Base-by-base conservation (phyloP, 345 rosid species). In the Cardamine occulta region DNA sequence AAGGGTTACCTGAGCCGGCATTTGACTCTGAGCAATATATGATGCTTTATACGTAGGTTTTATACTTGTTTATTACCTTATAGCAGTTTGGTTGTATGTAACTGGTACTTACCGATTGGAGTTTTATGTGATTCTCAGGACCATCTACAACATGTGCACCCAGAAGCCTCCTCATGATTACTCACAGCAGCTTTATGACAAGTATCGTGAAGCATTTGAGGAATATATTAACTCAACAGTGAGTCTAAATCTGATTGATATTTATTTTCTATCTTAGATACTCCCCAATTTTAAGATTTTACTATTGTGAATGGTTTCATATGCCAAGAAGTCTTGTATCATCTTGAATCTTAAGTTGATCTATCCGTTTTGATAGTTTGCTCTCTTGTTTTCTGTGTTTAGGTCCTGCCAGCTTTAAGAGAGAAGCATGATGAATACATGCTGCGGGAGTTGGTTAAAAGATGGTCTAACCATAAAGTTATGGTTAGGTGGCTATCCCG, bases 401-500 rank as follows among this genome's bases (percentile, higher is more conserved):
- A 91, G 98, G 91, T 91, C 4, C 70, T 91, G 49, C 87, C 93
- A 18, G 82, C 89, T 19, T 75, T 93, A 51, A 86, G 66, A 71
- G 93, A 91, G 83, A 91, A 88, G 83, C 97, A 91, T 79, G 93
- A 86, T 69, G 98, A 91, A 49, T 91, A 81, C 48, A 85, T 91
- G 96, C 82, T 93, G 75, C 84, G 91, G 70, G 98, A 93, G 81
- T 82, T 93, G 66, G 92, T 84, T 68, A 88, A 70, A 65, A 88
- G 98, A 76, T 93, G 97, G 98, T 65, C 79, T 32, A 93, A 91
- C 85, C 96, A 93, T 81, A 93, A 91, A 84, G 76, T 89, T 24
- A 89, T 93, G 97, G 96, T 89, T 26, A 70, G 91, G 79, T 91
- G 93, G 98, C 78, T 93, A 57, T 91, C 93, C 24, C 89, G 93